Percentiles rank a stretch among this genome's conserved stretches.
Conservation (phyloP, 371 early-diverging fungal species). For the Capillidium heterosporum region DNA sequence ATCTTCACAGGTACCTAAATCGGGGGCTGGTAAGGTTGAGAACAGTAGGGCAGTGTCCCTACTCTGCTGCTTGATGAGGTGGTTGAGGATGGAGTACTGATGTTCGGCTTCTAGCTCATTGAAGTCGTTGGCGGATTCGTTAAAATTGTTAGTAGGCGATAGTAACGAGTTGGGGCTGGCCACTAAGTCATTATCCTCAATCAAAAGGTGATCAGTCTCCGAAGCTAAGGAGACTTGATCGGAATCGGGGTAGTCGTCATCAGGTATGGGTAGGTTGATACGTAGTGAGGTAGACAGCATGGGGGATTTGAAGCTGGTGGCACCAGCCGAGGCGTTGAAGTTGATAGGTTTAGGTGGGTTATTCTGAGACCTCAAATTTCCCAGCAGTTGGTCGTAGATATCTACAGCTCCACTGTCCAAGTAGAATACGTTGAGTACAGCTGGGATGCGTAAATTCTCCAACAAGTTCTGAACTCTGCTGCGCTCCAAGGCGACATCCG, state of each 20-base stretch:
- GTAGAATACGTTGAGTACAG: slow-evolving; percentile 27
- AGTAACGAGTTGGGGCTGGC: background rate
- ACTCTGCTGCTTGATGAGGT: slow-evolving; percentile 26
- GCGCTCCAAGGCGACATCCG: slow-evolving; percentile 27
- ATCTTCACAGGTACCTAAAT: slow-evolving; percentile 19
- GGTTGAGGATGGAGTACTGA: slow-evolving; percentile 30
- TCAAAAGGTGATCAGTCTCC: background rate
- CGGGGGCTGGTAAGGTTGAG: slow-evolving; percentile 34
- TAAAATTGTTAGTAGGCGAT: background rate
- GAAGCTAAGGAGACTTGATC: background rate
- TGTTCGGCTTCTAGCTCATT: slow-evolving; percentile 21
- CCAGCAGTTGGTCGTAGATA: background rate
- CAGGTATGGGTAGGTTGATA: slow-evolving; percentile 1
- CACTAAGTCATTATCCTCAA: background rate
- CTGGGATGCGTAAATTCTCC: slow-evolving; percentile 29
- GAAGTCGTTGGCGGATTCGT: slow-evolving; percentile 16
- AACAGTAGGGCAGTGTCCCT: slow-evolving; percentile 23
- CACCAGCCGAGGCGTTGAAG: background rate
- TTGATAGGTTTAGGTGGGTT: background rate
- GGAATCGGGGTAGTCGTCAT: background rate
- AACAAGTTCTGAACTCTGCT: slow-evolving; percentile 22
- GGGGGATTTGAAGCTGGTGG: background rate
- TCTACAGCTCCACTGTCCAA: slow-evolving; percentile 12
- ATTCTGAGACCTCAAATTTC: background rate
- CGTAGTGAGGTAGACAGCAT: background rate